Evolutionary conservation across 257 asterid species (phyloP).

Genomic region (Solanum tarapatanum): DNA sequence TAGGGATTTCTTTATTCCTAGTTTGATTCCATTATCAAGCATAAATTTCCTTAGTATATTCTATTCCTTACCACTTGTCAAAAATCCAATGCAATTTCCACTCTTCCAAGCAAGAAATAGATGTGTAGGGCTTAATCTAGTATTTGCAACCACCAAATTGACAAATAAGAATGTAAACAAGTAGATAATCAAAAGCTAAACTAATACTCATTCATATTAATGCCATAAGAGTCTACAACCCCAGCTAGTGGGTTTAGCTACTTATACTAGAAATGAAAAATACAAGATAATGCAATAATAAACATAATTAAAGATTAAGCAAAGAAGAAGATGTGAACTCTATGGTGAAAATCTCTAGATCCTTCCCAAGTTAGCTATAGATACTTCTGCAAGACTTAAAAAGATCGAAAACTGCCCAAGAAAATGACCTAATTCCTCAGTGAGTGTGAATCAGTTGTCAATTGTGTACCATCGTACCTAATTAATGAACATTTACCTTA

Average conservation of each 20-base stretch:
- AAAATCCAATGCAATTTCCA: neutral
- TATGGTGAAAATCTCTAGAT: neutral
- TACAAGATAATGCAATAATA: neutral
- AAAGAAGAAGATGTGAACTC: neutral
- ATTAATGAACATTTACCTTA: neutral
- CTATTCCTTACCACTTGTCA: neutral
- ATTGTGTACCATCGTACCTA: neutral
- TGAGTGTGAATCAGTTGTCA: neutral
- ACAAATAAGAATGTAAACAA: neutral
- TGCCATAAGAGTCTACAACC: neutral
- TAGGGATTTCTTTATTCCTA: neutral
- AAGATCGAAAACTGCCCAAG: neutral
- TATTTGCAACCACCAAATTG: neutral
- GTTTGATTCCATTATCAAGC: neutral
- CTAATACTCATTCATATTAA: neutral
- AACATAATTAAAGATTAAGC: neutral
- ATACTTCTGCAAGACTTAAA: neutral
- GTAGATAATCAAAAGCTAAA: neutral
- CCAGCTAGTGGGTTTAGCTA: neutral
- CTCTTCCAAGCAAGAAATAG: neutral
- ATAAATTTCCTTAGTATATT: neutral
- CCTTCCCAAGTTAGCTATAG: neutral
- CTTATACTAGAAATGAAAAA: neutral
- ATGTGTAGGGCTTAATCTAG: neutral
- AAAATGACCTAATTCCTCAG: neutral